Base-by-base conservation (phyloP, 441 rosid genomes). In the Rhodomyrtus psidioides region DNA sequence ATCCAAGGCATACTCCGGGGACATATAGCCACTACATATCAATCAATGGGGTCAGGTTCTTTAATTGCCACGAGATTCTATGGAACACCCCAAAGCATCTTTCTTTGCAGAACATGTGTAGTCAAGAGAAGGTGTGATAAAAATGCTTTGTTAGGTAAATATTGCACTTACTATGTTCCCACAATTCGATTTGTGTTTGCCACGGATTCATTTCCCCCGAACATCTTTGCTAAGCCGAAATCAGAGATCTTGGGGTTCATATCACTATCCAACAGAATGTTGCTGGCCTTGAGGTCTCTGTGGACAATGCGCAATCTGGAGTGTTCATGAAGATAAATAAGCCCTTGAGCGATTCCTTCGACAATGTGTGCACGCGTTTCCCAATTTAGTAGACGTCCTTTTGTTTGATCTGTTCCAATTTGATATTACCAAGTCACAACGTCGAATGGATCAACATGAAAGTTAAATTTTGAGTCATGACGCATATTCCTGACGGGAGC, bases 1-100 rank as follows among this genome's bases (percentile, higher is more conserved):
- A 16, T 86, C 83, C 39, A 55, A 8, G 16, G 86, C 89, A 60
- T 87, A 87, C 53, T 89, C 87, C 14, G 89, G 88, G 5, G 91
- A 81, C 89, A 89, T 89, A 26, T 86, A 88, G 44, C 91, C 86
- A 39, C 87, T 88, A 19, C 0, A 65, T 19, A 2, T 30, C 76
- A 65, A 65, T 65, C 46, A 17, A 34, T 2, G 49, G 26, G 26
- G 26, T 65, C 13, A 65, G 46, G 44, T 65, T 65, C 24, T 65
- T 2, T 19, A 19, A 30, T 30, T 65, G 19, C 14, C 46, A 19
- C 79, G 16, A 70, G 76, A 30, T 0, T 16, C 7, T 7, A 30
- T 30, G 8, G 24, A 17, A 14, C 76, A 65, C 0, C 14, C 26
- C 26, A 65, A 19, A 2, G 79, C 44, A 19, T 5, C 49, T 70